These are phyloP conservation scores for Saccharomyces hybrid DNA, from an alignment of 1,139 yeast genomes.

Conservation along the genomic window DNA sequence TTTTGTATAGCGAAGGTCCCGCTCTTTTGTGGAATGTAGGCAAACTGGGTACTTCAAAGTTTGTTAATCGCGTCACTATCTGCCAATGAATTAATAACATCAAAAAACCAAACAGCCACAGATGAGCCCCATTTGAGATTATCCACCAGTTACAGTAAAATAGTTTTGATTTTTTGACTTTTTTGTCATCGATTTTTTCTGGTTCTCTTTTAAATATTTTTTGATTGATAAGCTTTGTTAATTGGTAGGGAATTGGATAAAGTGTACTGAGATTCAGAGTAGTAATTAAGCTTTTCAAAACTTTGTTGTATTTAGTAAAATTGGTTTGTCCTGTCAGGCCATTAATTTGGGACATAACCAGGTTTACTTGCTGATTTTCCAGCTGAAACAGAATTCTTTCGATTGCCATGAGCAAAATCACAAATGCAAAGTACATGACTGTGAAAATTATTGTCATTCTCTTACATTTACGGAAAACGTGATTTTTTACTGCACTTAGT, in stretches of 20 bases:
- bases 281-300: neutral
- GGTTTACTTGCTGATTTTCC: neutral
- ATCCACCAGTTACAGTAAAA: conserved; percentile 8
- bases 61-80: conserved; percentile 2
- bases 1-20: neutral
- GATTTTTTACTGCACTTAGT: neutral
- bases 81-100: conserved; percentile 9
- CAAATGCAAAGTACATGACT: neutral
- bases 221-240: neutral
- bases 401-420: neutral
- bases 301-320: neutral
- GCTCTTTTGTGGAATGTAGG: neutral
- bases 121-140: conserved; percentile 7
- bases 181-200: neutral
- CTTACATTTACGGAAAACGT: neutral
- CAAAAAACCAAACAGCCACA: conserved; percentile 7
- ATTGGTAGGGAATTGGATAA: neutral
- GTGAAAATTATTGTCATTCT: neutral
- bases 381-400: neutral
- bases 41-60: neutral
- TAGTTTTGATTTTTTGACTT: neutral
- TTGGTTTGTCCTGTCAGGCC: neutral
- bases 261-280: neutral
- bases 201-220: neutral
- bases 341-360: neutral